A percentile compares a stretch with the other conserved stretches of the same genome.
Evolutionary conservation across 768 basidiomycete genomes (phyloP).

Genomic region (Mycena capillaripes): DNA sequence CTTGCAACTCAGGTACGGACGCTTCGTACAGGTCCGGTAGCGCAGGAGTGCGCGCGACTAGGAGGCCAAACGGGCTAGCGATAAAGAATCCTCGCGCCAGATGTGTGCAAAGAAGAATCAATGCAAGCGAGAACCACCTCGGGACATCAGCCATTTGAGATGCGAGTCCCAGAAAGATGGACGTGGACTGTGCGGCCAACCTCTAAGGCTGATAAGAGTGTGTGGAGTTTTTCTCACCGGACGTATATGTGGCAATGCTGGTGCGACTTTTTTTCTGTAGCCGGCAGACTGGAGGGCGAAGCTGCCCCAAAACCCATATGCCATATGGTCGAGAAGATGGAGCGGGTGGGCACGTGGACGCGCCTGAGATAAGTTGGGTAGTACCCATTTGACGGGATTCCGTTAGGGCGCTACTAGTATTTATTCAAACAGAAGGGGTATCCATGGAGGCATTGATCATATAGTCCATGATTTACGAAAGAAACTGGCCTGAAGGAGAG

Average conservation of each 20-base stretch:
- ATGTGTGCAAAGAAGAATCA: conserved; percentile 5
- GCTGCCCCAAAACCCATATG: background rate
- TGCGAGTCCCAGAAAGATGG: background rate
- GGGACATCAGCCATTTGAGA: conserved; percentile 2
- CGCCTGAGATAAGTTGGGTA: no score
- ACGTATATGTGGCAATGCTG: background rate
- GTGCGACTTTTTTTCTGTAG: conserved; percentile 6
- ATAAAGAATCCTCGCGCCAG: conserved; percentile 1
- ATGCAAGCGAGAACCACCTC: conserved; percentile 3
- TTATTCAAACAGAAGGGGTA: no score
- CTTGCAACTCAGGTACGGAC: no score
- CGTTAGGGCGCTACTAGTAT: no score
- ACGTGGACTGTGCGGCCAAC: background rate
- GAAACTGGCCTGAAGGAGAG: no score
- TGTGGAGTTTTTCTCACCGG: conserved; percentile 4
- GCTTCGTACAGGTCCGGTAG: no score
- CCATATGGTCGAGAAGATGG: background rate
- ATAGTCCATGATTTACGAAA: no score
- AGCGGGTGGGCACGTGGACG: background rate
- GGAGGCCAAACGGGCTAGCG: background rate
- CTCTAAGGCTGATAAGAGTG: background rate
- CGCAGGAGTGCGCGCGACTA: no score
- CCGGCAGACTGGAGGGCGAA: background rate
- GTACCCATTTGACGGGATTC: no score
- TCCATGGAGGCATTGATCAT: no score